Conservation (phyloP, 2,329 filamentous ascomycete genomes). For the Elsinoe fawcettii region DNA sequence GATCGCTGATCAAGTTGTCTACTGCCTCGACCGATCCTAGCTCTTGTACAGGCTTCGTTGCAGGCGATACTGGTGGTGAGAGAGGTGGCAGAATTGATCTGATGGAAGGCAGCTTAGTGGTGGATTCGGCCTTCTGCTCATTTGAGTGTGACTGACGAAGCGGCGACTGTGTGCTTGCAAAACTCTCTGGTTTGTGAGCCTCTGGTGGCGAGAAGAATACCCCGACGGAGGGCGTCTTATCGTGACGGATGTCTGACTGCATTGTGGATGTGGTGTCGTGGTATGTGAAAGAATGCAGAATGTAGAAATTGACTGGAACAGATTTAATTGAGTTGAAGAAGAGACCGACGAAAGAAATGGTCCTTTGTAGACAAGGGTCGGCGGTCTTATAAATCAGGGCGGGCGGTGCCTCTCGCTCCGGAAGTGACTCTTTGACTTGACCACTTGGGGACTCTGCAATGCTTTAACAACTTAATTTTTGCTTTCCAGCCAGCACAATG, state of each 20-base stretch:
- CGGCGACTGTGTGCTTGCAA: constrained; percentile 7
- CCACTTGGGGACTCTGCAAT: too few species aligned
- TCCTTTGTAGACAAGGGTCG: too few species aligned
- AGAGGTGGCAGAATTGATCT: constrained; percentile 12
- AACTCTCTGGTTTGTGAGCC: constrained; percentile 10
- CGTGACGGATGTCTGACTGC: constrained; percentile 4
- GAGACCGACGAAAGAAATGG: not conserved
- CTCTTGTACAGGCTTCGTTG: constrained; percentile 13
- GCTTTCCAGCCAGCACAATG: not conserved
- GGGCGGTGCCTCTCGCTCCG: too few species aligned
- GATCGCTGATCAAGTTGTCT: not conserved
- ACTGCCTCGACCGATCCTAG: not conserved
- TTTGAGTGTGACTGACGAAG: constrained; percentile 6
- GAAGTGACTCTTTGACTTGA: not conserved
- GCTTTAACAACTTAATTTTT: too few species aligned
- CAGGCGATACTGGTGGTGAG: constrained; percentile 12
- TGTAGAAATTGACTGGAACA: not conserved
- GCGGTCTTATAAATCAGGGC: too few species aligned
- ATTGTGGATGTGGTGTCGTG: not conserved
- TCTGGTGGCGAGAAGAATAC: constrained; percentile 16
- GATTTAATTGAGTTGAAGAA: not conserved
- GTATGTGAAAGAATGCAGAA: too few species aligned
- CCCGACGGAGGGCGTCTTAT: constrained; percentile 11
- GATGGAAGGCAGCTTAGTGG: constrained; percentile 14
- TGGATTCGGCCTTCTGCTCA: constrained; percentile 1